Percentiles rank a stretch among this genome's conserved stretches.
These are phyloP conservation scores for Magnusiomyces magnusii DNA, from an alignment of 1,139 yeast species.

Conservation along the genomic window DNA sequence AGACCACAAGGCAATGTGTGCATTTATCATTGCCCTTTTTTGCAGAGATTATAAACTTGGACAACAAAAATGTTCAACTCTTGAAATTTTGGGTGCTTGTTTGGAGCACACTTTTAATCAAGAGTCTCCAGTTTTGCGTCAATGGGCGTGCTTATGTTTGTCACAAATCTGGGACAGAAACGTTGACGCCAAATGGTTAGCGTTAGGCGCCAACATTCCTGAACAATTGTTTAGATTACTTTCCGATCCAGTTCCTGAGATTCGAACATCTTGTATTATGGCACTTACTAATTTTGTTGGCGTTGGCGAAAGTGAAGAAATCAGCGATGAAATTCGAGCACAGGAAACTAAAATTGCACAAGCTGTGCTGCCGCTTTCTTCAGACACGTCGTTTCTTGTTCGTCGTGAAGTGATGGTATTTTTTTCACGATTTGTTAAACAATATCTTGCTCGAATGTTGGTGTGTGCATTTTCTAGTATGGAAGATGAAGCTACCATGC, in stretches of 20 bases:
- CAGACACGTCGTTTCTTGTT: conserved; percentile 87
- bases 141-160: conserved; percentile 80
- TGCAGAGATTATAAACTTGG: conserved; percentile 74
- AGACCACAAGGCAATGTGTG: conserved; percentile 94
- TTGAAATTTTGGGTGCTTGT: conserved; percentile 64
- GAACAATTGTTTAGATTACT: conserved; percentile 50
- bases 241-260: conserved; percentile 92
- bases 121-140: conserved; percentile 79
- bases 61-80: conserved; percentile 68
- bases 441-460: conserved; percentile 65
- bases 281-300: conserved; percentile 69
- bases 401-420: conserved; percentile 77
- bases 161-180: conserved; percentile 71
- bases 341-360: conserved; percentile 41
- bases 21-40: conserved; percentile 77
- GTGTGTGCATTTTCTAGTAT: conserved; percentile 84
- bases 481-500: conserved; percentile 67
- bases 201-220: conserved; percentile 58
- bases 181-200: conserved; percentile 69
- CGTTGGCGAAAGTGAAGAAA: conserved; percentile 18
- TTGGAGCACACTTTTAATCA: conserved; percentile 61
- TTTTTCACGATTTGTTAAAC: conserved; percentile 63
- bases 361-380: conserved; percentile 44
- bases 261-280: conserved; percentile 72
- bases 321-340: conserved; percentile 32